Conservation (phyloP, 2,329 filamentous ascomycete species). For the Davidsoniella neocaledoniae region DNA sequence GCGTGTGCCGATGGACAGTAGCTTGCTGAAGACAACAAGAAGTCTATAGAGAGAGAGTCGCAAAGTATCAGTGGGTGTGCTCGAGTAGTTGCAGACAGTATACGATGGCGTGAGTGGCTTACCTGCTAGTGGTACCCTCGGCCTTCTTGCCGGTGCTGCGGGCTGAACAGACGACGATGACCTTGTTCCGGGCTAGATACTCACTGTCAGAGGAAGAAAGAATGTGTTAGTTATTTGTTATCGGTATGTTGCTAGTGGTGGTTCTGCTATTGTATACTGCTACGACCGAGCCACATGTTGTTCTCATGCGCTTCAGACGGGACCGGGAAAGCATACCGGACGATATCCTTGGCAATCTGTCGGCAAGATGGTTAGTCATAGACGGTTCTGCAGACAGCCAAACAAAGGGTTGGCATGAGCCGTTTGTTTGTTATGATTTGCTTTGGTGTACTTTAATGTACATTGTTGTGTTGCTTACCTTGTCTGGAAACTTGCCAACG, state of each 20-base stretch:
- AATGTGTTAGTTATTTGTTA: constrained; percentile 1
- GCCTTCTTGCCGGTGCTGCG: constrained; percentile 87
- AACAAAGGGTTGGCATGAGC: neutral
- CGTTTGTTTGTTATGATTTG: neutral
- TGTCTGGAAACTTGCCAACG: constrained; percentile 79
- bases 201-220: constrained; percentile 3
- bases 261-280: no score
- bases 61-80: neutral
- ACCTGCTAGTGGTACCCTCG: constrained; percentile 90
- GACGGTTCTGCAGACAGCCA: neutral
- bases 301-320: neutral
- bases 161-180: constrained; percentile 91
- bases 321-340: constrained; percentile 20
- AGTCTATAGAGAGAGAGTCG: constrained; percentile 21
- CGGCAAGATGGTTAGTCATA: neutral
- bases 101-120: constrained; percentile 24
- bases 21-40: constrained; percentile 41
- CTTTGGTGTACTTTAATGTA: constrained; percentile 10
- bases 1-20: constrained; percentile 35
- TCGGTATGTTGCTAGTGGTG: neutral
- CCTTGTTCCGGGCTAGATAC: constrained; percentile 46
- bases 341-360: constrained; percentile 27
- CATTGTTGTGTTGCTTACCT: constrained; percentile 26
- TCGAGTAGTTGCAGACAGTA: no score
- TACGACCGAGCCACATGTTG: no score